Percentiles rank a stretch among this genome's conserved stretches.
Evolutionary conservation across 257 asterid genomes (phyloP).

Genomic region (Parsonsia alboflavescens): DNA sequence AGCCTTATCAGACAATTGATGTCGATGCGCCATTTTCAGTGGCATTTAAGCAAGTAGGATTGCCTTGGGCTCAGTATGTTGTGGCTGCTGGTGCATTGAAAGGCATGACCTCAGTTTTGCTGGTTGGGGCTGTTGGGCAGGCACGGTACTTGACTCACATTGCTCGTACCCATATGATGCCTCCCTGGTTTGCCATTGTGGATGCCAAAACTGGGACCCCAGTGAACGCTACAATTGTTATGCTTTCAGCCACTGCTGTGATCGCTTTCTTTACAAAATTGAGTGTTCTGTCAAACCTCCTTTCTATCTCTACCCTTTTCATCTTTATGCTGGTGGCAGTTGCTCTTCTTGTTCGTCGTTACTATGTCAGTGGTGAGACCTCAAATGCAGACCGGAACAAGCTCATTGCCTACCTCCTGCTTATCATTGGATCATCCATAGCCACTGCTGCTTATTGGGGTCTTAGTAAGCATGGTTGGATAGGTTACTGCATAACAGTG

Average conservation of each 20-base stretch:
- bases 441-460: slow-evolving; percentile 55
- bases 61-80: slow-evolving; percentile 60
- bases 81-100: slow-evolving; percentile 66
- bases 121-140: slow-evolving; percentile 62
- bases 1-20: slow-evolving; percentile 40
- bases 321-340: slow-evolving; percentile 57
- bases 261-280: slow-evolving; percentile 60
- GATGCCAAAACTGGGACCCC: slow-evolving; percentile 57
- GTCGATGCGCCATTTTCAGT: slow-evolving; percentile 54
- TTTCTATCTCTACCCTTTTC: slow-evolving; percentile 55
- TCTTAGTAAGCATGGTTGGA: slow-evolving; percentile 33
- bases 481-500: slow-evolving; percentile 41
- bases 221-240: slow-evolving; percentile 43
- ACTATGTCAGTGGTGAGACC: slow-evolving; percentile 47
- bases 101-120: slow-evolving; percentile 62
- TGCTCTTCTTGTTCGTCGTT: slow-evolving; percentile 48
- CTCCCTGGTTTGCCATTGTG: slow-evolving; percentile 69
- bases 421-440: slow-evolving; percentile 40
- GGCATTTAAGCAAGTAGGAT: slow-evolving; percentile 48
- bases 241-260: slow-evolving; percentile 48
- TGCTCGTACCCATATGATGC: slow-evolving; percentile 67
- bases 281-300: slow-evolving; percentile 36
- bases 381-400: slow-evolving; percentile 36
- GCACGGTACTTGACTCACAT: slow-evolving; percentile 72
- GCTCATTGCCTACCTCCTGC: slow-evolving; percentile 26